Evolutionary conservation across 345 rosid species (phyloP).

Genomic region (Clarkia xantiana): DNA sequence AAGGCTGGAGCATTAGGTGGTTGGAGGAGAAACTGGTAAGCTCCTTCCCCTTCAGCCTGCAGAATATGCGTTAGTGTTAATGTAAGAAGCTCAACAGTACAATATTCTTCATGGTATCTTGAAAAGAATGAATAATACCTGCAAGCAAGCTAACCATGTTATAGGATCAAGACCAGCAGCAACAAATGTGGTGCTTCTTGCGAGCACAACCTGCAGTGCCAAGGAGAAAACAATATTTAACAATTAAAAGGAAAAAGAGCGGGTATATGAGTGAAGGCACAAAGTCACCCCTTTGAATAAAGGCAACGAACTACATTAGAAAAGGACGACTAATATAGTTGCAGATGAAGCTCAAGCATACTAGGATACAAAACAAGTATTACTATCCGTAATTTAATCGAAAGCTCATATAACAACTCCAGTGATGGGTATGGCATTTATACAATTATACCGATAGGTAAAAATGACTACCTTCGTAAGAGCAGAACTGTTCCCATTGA

Average conservation of each 20-base stretch:
- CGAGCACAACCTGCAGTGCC: slow-evolving; percentile 64
- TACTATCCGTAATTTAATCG: no score
- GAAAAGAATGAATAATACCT: slow-evolving; percentile 26
- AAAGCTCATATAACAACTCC: no score
- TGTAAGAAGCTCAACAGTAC: not conserved
- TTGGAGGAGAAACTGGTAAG: slow-evolving; percentile 85
- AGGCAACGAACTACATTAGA: no score
- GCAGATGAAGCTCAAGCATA: no score
- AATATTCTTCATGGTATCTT: slow-evolving; percentile 1
- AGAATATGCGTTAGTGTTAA: slow-evolving; percentile 5
- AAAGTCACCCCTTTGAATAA: no score
- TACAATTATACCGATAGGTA: no score
- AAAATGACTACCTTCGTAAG: slow-evolving; percentile 39
- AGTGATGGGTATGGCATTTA: not conserved
- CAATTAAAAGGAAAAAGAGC: slow-evolving; percentile 2
- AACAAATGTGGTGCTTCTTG: slow-evolving; percentile 61
- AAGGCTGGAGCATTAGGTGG: slow-evolving; percentile 83
- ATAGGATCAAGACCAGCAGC: slow-evolving; percentile 66
- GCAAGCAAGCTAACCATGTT: slow-evolving; percentile 63
- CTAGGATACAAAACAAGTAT: no score
- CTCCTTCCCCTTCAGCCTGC: slow-evolving; percentile 70
- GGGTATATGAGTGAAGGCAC: not conserved
- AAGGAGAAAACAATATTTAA: slow-evolving; percentile 5
- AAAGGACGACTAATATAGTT: no score
- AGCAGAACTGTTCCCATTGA: slow-evolving; percentile 32